Percentiles rank a stretch among this genome's conserved stretches.
Evolutionary conservation across 2,329 filamentous ascomycete species (phyloP).

Genomic region (Mycosphaerella sp.): DNA sequence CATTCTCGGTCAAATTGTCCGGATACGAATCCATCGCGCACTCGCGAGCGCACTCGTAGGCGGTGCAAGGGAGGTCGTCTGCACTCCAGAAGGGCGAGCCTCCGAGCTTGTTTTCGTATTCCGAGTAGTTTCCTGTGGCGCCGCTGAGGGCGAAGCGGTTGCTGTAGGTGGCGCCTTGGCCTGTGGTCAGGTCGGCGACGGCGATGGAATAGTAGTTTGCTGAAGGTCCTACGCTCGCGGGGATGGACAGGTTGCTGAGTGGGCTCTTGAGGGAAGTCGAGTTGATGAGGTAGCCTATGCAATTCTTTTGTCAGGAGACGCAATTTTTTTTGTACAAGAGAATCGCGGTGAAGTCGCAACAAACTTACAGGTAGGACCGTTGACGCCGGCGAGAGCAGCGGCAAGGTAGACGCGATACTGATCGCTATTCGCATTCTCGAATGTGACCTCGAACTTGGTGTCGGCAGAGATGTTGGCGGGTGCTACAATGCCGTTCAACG

Average conservation of each 20-base stretch:
- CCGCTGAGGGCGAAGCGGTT: slow-evolving; percentile 27
- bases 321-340: not conserved
- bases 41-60: slow-evolving; percentile 28
- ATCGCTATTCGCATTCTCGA: slow-evolving; percentile 25
- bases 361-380: slow-evolving; percentile 30
- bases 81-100: slow-evolving; percentile 30
- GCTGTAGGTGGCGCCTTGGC: slow-evolving; percentile 22
- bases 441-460: slow-evolving; percentile 31
- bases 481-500: slow-evolving; percentile 26
- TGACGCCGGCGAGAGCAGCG: slow-evolving; percentile 29
- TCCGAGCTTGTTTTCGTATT: slow-evolving; percentile 28
- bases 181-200: slow-evolving; percentile 24
- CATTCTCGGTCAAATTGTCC: slow-evolving; percentile 22
- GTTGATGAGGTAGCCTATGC: slow-evolving; percentile 32
- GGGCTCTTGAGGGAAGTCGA: slow-evolving; percentile 26
- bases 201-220: slow-evolving; percentile 31
- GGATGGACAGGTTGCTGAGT: slow-evolving; percentile 29
- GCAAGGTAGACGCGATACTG: slow-evolving; percentile 34
- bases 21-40: slow-evolving; percentile 29
- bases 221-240: slow-evolving; percentile 30
- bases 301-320: not conserved
- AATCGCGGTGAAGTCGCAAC: too few species aligned
- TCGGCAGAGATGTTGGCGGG: slow-evolving; percentile 24
- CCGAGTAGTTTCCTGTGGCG: slow-evolving; percentile 26
- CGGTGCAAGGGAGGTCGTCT: slow-evolving; percentile 26